Evolutionary conservation across 176 grass and related monocot genomes (phyloP).

Genomic region (Rhynchospora tenuis): DNA sequence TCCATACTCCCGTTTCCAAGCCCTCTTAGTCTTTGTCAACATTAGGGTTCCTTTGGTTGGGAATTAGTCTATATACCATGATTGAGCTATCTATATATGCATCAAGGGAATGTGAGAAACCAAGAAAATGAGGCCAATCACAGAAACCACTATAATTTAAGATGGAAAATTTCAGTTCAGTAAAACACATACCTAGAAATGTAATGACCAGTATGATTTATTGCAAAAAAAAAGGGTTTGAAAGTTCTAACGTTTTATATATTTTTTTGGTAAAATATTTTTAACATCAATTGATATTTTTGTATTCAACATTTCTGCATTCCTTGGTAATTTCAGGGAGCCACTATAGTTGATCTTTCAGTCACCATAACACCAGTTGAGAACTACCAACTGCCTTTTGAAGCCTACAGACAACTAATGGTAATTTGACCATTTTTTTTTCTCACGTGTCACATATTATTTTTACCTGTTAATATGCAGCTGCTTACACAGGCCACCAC

Average conservation of each 20-base stretch:
- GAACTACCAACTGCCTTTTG: constrained; percentile 81
- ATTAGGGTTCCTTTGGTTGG: neutral
- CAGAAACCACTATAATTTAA: neutral
- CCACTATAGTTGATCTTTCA: constrained; percentile 77
- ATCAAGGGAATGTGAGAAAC: neutral
- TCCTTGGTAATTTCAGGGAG: constrained; percentile 46
- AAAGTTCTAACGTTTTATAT: neutral
- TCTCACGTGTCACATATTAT: neutral
- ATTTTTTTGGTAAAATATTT: neutral
- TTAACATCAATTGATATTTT: neutral
- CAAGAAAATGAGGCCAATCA: neutral
- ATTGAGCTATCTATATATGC: neutral
- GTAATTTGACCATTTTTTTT: constrained; percentile 26
- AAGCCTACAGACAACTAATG: constrained; percentile 38
- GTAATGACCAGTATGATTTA: neutral
- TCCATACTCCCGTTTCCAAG: no score
- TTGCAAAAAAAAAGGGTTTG: neutral
- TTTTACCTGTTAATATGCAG: neutral
- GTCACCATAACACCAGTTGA: constrained; percentile 71
- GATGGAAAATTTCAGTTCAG: neutral
- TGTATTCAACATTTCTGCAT: neutral
- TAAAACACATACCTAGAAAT: neutral
- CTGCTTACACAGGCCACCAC: neutral
- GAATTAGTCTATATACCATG: neutral
- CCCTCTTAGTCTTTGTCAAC: neutral